These are phyloP conservation scores for Xylariaceae sp. DNA, from an alignment of 2,329 filamentous ascomycete species.

Conservation along the genomic window DNA sequence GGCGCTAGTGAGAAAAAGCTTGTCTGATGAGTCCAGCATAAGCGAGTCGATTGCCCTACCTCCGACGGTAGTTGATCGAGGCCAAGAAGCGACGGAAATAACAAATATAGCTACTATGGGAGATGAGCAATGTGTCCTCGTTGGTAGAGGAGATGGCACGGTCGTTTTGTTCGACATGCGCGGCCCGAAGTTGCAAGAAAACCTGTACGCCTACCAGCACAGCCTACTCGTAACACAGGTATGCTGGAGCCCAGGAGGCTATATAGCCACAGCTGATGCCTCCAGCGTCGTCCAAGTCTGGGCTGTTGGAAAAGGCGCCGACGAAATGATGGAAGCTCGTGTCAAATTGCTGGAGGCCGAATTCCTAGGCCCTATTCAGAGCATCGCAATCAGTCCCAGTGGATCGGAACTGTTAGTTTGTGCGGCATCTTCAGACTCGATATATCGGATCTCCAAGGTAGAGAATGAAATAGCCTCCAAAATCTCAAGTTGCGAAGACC, in stretches of 20 bases:
- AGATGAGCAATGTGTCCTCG: background rate
- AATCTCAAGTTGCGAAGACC: background rate
- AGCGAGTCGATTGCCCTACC: constrained; percentile 7
- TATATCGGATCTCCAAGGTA: constrained; percentile 3
- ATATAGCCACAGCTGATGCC: constrained; percentile 12
- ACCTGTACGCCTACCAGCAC: background rate
- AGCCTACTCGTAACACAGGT: constrained; percentile 1
- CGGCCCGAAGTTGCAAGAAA: background rate
- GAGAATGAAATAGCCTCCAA: background rate
- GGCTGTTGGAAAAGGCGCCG: background rate
- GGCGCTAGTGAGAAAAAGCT: constrained; percentile 4
- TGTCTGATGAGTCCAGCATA: constrained; percentile 16
- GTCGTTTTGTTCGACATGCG: constrained; percentile 9
- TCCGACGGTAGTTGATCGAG: constrained; percentile 5
- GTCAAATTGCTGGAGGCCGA: background rate
- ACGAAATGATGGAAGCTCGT: background rate
- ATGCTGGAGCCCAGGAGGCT: constrained; percentile 7
- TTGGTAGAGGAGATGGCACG: background rate
- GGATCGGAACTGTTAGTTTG: constrained; percentile 5
- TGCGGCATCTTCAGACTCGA: background rate
- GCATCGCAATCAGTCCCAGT: background rate
- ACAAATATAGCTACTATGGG: constrained; percentile 6
- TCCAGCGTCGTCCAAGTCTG: constrained; percentile 6
- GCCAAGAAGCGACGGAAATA: constrained; percentile 1
- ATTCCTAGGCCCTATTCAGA: background rate